Percentiles rank a stretch among this genome's conserved stretches.
phyloP scores from a whole-genome alignment of 345 rosid species.

The Balakata baccata region DNA sequence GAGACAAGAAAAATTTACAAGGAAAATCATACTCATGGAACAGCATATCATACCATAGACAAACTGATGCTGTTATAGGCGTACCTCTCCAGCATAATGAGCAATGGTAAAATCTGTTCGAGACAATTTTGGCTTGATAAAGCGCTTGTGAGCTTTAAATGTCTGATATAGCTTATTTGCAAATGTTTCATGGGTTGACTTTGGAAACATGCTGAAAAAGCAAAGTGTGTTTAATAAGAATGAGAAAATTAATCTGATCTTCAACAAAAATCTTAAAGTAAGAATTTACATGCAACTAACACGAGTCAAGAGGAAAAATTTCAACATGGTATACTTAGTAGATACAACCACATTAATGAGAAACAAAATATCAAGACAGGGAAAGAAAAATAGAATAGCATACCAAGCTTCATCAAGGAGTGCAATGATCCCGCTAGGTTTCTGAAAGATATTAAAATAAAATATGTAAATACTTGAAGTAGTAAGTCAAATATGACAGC shows the following conservation, averaged over 20 bases:
- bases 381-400: slow-evolving; percentile 11
- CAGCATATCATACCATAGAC: neutral
- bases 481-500: neutral
- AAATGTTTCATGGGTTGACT: slow-evolving; percentile 98
- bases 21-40: slow-evolving; percentile 3
- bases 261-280: slow-evolving; percentile 3
- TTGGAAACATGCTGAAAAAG: slow-evolving; percentile 93
- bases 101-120: slow-evolving; percentile 86
- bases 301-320: neutral
- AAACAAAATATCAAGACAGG: neutral
- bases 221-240: slow-evolving; percentile 13
- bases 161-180: slow-evolving; percentile 94
- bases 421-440: slow-evolving; percentile 80
- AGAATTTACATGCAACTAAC: neutral
- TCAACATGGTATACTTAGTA: neutral
- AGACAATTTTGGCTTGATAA: slow-evolving; percentile 90
- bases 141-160: slow-evolving; percentile 78
- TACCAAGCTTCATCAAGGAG: slow-evolving; percentile 93
- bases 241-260: slow-evolving; percentile 13
- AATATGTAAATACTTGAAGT: neutral
- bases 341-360: neutral
- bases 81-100: slow-evolving; percentile 97
- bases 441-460: slow-evolving; percentile 39
- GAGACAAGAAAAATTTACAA: slow-evolving; percentile 18
- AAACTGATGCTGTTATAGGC: neutral